Evolutionary conservation across 2,329 filamentous ascomycete genomes (phyloP), one percentile per base, ranked within the genome.

Genomic region (Calonectria leucothoes): DNA sequence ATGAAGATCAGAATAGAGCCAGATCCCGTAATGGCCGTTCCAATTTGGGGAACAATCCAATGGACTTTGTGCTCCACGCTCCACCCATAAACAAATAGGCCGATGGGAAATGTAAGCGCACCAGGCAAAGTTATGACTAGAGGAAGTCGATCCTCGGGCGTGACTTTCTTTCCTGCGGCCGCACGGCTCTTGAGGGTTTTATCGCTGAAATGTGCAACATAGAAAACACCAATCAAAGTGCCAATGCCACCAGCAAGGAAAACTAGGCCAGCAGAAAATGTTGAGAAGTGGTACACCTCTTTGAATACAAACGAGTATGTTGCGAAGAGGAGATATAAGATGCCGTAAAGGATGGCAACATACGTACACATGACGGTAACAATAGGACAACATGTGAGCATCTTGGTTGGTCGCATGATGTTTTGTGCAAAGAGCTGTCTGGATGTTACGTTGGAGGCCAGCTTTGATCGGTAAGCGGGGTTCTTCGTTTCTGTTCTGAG

Each of bases 321-420:
- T 5, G 84, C 85, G 1, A 89, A 82, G 67, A 87, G 85, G 80
- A 88, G 87, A 78, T 92, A 92, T 0, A 92, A 80, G 48, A 92
- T 89, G 0, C 89, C 90, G 78, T 91, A 92, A 76, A 87, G 87
- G 77, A 93, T 93, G 39, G 87, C 89, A 4, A 91, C 89, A 79
- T 93, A 93, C 0, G 93, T 79, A 1, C 91, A 89, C 11, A 92
- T 86, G 76, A 93, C 89, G 82, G 91, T 92, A 72, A 94, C 93
- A 0, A 92, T 93, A 6, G 91, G 69, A 27, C 67, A 93, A 55
- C 84, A 81, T 17, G 94, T 87, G 29, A 65, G 64, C 48, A 94
- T 85, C 76, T 91, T 88, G 52, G 93, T 87, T 0, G 93, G 93
- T 0, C 91, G 88, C 61, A 88, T 85, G 10, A 87, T 87, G 8